A percentile compares a stretch with the other conserved stretches of the same genome.
These are phyloP conservation scores for Austroboletus novae-zelandiae DNA, from an alignment of 1,284 basidiomycete genomes.

Conservation along the genomic window DNA sequence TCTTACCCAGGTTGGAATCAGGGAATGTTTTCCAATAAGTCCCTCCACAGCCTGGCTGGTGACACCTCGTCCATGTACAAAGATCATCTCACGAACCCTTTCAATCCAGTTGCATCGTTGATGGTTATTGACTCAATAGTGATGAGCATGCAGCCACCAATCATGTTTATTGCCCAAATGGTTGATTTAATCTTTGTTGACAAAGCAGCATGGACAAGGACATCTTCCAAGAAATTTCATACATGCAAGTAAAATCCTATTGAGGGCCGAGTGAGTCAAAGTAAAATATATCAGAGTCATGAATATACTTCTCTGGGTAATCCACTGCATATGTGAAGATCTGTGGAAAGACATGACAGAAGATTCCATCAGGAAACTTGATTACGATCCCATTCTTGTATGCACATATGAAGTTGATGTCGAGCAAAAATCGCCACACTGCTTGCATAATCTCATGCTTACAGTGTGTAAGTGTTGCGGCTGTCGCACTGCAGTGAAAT, in stretches of 20 bases:
- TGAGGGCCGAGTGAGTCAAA: too few species aligned
- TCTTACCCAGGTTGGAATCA: constrained; percentile 6
- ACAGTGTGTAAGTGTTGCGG: constrained; percentile 24
- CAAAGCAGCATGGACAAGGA: constrained; percentile 29
- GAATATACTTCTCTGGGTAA: too few species aligned
- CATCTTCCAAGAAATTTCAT: constrained; percentile 24
- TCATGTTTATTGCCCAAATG: constrained; percentile 7
- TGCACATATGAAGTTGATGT: constrained; percentile 32
- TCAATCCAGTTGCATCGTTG: not conserved
- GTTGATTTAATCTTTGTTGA: constrained; percentile 17
- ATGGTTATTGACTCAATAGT: not conserved
- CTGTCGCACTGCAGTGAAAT: constrained; percentile 10
- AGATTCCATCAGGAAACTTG: constrained; percentile 30
- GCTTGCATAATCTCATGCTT: constrained; percentile 34
- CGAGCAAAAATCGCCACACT: constrained; percentile 30
- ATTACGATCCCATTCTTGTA: constrained; percentile 32
- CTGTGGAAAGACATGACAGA: constrained; percentile 21
- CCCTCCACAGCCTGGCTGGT: not conserved
- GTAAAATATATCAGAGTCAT: too few species aligned
- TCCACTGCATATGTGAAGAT: constrained; percentile 36
- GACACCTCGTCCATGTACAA: not conserved
- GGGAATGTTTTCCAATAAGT: not conserved
- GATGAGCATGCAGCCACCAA: not conserved
- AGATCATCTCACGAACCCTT: not conserved
- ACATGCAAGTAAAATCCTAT: constrained; percentile 30